These are phyloP conservation scores for Elaeis guineensis DNA, from an alignment of 176 grass and related monocot species.

Conservation along the genomic window DNA sequence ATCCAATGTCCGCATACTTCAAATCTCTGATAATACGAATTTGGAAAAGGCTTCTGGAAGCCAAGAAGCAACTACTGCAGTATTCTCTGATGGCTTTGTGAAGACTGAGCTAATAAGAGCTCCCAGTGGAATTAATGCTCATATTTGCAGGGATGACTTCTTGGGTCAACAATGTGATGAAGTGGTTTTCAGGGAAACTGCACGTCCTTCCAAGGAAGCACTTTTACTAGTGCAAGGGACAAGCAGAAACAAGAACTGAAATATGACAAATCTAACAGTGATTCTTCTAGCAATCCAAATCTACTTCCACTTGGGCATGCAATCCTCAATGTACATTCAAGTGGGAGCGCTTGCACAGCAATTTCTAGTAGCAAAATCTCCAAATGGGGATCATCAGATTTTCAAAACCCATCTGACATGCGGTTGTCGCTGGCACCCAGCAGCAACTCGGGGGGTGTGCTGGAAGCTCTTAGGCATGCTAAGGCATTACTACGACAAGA, in stretches of 20 bases:
- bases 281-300: slow-evolving; percentile 15
- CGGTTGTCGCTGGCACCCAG: slow-evolving; percentile 18
- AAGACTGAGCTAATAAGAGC: slow-evolving; percentile 3
- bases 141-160: slow-evolving; percentile 16
- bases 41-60: background rate
- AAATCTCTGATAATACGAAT: background rate
- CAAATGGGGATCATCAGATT: slow-evolving; percentile 29
- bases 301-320: slow-evolving; percentile 3
- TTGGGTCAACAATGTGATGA: slow-evolving; percentile 15
- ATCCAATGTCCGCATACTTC: slow-evolving; percentile 13
- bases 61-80: slow-evolving; percentile 15
- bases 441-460: slow-evolving; percentile 25
- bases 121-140: slow-evolving; percentile 10
- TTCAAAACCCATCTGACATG: slow-evolving; percentile 32
- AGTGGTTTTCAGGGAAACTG: slow-evolving; percentile 13
- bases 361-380: slow-evolving; percentile 30
- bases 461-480: slow-evolving; percentile 60
- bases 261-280: slow-evolving; percentile 26
- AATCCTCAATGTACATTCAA: slow-evolving; percentile 24
- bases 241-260: slow-evolving; percentile 2
- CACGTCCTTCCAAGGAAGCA: slow-evolving; percentile 24
- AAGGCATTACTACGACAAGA: slow-evolving; percentile 54
- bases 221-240: slow-evolving; percentile 5
- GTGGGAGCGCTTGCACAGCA: slow-evolving; percentile 29
- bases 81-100: slow-evolving; percentile 7